These are phyloP conservation scores for Actinomortierella wolfii DNA, from an alignment of 371 early-diverging fungal species.

Conservation along the genomic window DNA sequence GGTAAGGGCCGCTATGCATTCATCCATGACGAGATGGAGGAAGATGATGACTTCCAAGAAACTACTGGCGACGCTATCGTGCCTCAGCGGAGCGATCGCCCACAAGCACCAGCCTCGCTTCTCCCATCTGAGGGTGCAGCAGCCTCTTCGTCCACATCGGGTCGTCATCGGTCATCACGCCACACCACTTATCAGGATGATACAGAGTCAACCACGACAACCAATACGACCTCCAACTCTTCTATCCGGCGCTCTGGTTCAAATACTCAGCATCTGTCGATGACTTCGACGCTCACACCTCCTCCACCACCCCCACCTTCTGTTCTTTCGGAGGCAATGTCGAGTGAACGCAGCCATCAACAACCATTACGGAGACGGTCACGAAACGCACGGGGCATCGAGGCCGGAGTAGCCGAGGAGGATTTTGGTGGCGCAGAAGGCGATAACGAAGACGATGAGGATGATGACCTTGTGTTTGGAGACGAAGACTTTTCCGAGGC, in stretches of 20 bases:
- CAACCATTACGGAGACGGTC: too few species aligned
- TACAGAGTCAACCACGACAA: slow-evolving; percentile 18
- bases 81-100: too few species aligned
- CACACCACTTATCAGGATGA: slow-evolving; percentile 10
- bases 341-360: too few species aligned
- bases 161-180: slow-evolving; percentile 8
- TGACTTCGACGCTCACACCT: slow-evolving; percentile 24
- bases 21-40: slow-evolving; percentile 27
- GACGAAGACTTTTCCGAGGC: slow-evolving; percentile 44
- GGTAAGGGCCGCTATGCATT: slow-evolving; percentile 2
- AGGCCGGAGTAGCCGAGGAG: slow-evolving; percentile 14
- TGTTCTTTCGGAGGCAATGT: slow-evolving; percentile 17
- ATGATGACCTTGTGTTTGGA: slow-evolving; percentile 27
- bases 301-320: slow-evolving; percentile 40
- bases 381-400: too few species aligned
- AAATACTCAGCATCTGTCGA: slow-evolving; percentile 21
- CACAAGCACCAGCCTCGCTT: too few species aligned
- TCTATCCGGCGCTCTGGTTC: slow-evolving; percentile 19
- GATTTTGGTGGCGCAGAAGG: slow-evolving; percentile 20
- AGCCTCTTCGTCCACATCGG: not conserved
- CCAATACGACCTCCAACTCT: slow-evolving; percentile 9
- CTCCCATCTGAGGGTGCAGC: too few species aligned
- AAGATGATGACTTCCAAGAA: slow-evolving; percentile 11
- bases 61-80: too few species aligned
- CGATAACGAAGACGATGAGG: slow-evolving; percentile 28